These are phyloP conservation scores for Melampsora occidentalis DNA, from an alignment of 1,284 basidiomycete genomes.

Conservation along the genomic window DNA sequence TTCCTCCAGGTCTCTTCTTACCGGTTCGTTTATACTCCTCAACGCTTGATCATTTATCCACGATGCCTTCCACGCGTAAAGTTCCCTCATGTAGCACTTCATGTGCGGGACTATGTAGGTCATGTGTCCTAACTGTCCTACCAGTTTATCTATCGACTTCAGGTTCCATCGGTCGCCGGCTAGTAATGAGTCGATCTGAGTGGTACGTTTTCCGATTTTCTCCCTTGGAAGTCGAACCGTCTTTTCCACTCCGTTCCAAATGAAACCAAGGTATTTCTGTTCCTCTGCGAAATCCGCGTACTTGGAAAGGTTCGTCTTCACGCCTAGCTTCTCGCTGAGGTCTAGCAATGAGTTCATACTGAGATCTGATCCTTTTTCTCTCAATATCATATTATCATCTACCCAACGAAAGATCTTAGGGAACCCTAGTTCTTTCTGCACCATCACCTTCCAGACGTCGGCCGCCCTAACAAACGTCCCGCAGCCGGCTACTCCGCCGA, in stretches of 20 bases:
- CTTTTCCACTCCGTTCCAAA: not conserved
- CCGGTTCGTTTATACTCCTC: too few relatives aligned
- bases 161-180: too few relatives aligned
- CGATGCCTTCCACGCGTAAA: not conserved
- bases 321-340: not conserved
- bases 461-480: constrained; percentile 1
- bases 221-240: not conserved
- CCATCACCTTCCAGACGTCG: not conserved
- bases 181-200: not conserved
- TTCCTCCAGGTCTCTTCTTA: too few relatives aligned
- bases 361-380: too few relatives aligned
- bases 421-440: not conserved
- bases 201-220: not conserved
- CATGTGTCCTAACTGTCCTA: not conserved
- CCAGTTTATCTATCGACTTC: too few relatives aligned
- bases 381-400: not conserved
- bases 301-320: not conserved
- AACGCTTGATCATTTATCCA: too few relatives aligned
- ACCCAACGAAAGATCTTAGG: constrained; percentile 8
- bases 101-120: not conserved
- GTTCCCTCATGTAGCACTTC: not conserved
- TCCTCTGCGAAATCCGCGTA: not conserved
- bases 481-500: not conserved
- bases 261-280: constrained; percentile 2
- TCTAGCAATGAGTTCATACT: not conserved